Evolutionary conservation across 768 basidiomycete genomes (phyloP).

Genomic region (Leccinum longicurvipes): DNA sequence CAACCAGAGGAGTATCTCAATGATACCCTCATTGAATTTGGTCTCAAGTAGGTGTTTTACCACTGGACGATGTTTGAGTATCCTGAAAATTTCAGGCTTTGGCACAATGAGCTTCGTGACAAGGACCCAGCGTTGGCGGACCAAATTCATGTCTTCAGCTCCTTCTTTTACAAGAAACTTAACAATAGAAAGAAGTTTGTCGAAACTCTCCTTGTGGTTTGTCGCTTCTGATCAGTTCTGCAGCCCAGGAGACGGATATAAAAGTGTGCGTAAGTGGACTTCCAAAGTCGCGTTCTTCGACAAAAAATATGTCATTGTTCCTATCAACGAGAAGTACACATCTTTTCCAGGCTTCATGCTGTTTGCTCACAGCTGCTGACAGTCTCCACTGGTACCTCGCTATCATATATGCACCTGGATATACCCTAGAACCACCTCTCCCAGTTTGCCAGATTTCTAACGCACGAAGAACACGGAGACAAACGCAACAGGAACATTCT

Average conservation of each 20-base stretch:
- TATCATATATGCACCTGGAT: conserved; percentile 81
- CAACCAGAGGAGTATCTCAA: conserved; percentile 85
- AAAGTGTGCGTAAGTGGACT: conserved; percentile 93
- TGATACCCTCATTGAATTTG: conserved; percentile 95
- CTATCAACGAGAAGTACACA: conserved; percentile 92
- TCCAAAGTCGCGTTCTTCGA: conserved; percentile 80
- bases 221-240: conserved; percentile 12
- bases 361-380: conserved; percentile 7
- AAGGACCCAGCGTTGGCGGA: conserved; percentile 59
- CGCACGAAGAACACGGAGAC: conserved; percentile 21
- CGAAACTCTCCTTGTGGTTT: neutral
- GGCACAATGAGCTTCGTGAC: conserved; percentile 58
- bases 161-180: conserved; percentile 97
- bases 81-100: conserved; percentile 47
- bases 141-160: conserved; percentile 88
- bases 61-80: neutral
- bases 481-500: conserved; percentile 15
- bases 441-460: conserved; percentile 16
- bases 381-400: conserved; percentile 98
- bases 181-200: conserved; percentile 56
- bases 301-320: conserved; percentile 91
- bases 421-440: conserved; percentile 50
- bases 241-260: conserved; percentile 64
- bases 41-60: conserved; percentile 69
- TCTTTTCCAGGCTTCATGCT: neutral